phyloP scores from a whole-genome alignment of 768 basidiomycete species.

The Tulasnella sp. region DNA sequence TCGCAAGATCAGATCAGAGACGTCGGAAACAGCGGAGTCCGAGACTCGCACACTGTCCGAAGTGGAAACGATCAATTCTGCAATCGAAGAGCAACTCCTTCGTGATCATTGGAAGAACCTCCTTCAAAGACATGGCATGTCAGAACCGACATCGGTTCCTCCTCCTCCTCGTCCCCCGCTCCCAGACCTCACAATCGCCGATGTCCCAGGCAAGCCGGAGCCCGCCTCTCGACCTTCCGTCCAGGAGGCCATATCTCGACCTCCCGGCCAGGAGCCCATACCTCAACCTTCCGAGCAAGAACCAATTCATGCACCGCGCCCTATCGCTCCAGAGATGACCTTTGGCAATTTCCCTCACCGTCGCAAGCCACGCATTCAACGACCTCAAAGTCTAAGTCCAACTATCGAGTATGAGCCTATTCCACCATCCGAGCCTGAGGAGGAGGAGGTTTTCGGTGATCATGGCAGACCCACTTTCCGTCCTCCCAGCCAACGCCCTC shows the following conservation, averaged over 20 bases:
- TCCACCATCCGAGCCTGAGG: slow-evolving; percentile 8
- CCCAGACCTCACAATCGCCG: slow-evolving; percentile 1
- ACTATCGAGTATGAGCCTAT: neutral
- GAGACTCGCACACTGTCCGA: slow-evolving; percentile 35
- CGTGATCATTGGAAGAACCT: slow-evolving; percentile 18
- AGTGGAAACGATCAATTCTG: slow-evolving; percentile 6
- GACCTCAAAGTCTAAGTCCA: slow-evolving; percentile 17
- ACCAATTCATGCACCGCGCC: neutral
- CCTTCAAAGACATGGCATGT: slow-evolving; percentile 13
- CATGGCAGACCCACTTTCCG: neutral
- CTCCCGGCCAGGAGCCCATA: too few species aligned
- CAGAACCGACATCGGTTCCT: neutral
- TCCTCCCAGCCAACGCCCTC: neutral
- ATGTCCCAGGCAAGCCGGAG: neutral
- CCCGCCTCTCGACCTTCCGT: neutral
- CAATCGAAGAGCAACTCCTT: slow-evolving; percentile 9
- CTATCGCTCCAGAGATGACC: neutral
- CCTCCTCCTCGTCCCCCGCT: slow-evolving; percentile 11
- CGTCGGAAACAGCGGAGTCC: slow-evolving; percentile 28
- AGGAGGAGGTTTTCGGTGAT: neutral
- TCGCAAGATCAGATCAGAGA: slow-evolving; percentile 12
- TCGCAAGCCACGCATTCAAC: slow-evolving; percentile 3
- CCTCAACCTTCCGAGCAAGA: neutral
- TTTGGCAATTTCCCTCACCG: neutral
- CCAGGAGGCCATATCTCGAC: too few species aligned